Evolutionary conservation across 441 rosid species (phyloP).

Genomic region (Adansonia grandidieri): DNA sequence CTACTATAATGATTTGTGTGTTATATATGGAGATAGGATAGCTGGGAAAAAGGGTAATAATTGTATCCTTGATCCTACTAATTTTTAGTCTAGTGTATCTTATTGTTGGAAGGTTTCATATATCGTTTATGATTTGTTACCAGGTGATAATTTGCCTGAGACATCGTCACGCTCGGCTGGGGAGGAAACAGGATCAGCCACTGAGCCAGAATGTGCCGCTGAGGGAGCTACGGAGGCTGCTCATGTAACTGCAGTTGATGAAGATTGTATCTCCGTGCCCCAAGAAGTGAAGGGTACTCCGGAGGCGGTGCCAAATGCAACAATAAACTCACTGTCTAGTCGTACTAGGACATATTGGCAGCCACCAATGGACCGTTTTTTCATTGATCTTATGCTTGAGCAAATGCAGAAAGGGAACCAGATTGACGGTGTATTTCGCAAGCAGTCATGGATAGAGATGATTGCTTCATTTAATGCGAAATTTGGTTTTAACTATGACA

Average conservation of each 20-base stretch:
- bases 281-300: conserved; percentile 30
- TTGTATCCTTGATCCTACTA: conserved; percentile 16
- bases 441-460: conserved; percentile 84
- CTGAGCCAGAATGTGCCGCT: conserved; percentile 1
- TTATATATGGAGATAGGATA: conserved; percentile 55
- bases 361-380: conserved; percentile 83
- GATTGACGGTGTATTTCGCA: conserved; percentile 73
- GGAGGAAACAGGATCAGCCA: conserved; percentile 26
- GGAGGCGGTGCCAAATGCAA: conserved; percentile 18
- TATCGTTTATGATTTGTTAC: conserved; percentile 25
- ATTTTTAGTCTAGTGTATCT: conserved; percentile 1
- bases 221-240: conserved; percentile 41
- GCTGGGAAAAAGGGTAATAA: conserved; percentile 56
- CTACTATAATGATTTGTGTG: conserved; percentile 63
- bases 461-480: conserved; percentile 63
- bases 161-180: conserved; percentile 32
- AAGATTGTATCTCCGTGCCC: conserved; percentile 44
- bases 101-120: conserved; percentile 26
- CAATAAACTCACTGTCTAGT: conserved; percentile 28
- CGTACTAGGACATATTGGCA: conserved; percentile 80
- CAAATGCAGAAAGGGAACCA: conserved; percentile 72
- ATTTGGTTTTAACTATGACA: conserved; percentile 62
- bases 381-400: conserved; percentile 79
- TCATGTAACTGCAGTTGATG: conserved; percentile 40
- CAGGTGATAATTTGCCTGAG: conserved; percentile 41